Percentiles rank a stretch among this genome's conserved stretches.
Conservation (phyloP, 257 asterid genomes). For the Euphrasia confusa region DNA sequence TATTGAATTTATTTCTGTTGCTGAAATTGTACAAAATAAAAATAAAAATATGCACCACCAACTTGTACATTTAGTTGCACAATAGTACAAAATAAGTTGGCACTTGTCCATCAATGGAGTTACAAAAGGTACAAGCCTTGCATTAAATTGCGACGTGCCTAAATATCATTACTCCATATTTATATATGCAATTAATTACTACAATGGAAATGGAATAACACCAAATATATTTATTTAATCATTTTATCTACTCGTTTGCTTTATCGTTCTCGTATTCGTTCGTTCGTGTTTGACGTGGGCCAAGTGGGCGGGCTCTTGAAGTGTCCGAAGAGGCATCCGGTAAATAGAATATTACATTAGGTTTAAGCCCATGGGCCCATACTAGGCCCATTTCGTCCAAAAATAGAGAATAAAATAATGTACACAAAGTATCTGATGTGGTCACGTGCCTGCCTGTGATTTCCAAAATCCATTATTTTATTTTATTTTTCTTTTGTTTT, state of each 20-base stretch:
- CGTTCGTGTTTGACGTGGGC: conserved; percentile 19
- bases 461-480: conserved; percentile 25
- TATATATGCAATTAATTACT: background rate
- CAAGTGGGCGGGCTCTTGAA: conserved; percentile 38
- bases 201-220: no score
- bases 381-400: conserved; percentile 39
- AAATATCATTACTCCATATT: conserved; percentile 5
- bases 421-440: conserved; percentile 27
- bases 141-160: background rate
- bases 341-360: conserved; percentile 5
- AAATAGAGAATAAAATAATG: conserved; percentile 9
- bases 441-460: conserved; percentile 55
- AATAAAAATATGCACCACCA: conserved; percentile 4
- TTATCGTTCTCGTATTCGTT: background rate
- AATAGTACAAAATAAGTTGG: conserved; percentile 9
- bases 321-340: conserved; percentile 26
- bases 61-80: background rate
- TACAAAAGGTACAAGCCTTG: conserved; percentile 15
- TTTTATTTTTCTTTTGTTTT: background rate
- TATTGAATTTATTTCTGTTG: no score
- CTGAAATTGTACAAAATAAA: background rate
- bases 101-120: conserved; percentile 17
- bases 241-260: no score
- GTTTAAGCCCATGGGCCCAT: conserved; percentile 42
- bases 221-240: no score